Evolutionary conservation across 176 grass and related monocot species (phyloP), one percentile per base, ranked within the genome.

Genomic region (Avena insularis): DNA sequence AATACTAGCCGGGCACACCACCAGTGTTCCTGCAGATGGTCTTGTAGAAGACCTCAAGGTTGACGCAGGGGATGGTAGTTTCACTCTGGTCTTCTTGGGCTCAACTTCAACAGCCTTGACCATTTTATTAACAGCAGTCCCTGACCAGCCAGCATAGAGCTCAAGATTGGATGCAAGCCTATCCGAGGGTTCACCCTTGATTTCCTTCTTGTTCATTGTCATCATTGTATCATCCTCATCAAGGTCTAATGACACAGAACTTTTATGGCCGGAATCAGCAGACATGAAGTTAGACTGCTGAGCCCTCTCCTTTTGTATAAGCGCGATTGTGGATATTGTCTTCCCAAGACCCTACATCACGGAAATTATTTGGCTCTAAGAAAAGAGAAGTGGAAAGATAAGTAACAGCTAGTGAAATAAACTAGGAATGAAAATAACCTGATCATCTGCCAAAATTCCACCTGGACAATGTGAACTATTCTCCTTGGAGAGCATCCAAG

Each of bases 371-470:
- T 23, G n/a, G 12, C 50, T 46, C 43, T 49, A 20, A 86, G 63
- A 91, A 78, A 87, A 1, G 35, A 40, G 4, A 82, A 73, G 45
- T 6, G 25, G 67, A 82, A 89, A 50, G 84, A 76, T 29, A 83
- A 89, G 8, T 35, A 81, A 82, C 38, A 62, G 31, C 5, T 29
- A 61, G 38, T 31, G 71, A 68, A 88, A 91, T 47, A 72, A 86
- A 17, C 17, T 88, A 74, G 57, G 60, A 86, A 83, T 20, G 35
- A 81, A 79, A 83, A 38, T 80, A 79, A 98, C 96, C 93, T 98
- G 96, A 94, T 98, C 96, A 79, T 98, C 96, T 87, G 96, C 96
- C 62, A 98, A 93, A 83, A 96, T 96, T 90, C 96, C 96, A 82
- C 96, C 96, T 29, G 85, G 59, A 91, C 96, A 98, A 87, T 91